Conservation (phyloP, 2,329 filamentous ascomycete genomes). For the Cercospora beticola region DNA sequence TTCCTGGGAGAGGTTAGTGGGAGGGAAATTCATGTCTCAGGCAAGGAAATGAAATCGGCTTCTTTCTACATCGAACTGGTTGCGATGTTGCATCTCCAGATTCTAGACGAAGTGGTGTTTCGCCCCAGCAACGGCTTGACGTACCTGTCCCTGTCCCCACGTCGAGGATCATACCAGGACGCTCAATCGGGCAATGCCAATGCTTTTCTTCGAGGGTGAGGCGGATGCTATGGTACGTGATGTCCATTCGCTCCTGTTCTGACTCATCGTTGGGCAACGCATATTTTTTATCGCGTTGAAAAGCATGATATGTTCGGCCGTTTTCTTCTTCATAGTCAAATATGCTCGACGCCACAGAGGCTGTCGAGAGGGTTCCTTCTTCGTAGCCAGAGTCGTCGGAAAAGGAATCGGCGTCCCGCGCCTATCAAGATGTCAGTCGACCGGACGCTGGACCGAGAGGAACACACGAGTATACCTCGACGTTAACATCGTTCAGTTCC, state of each 20-base stretch:
- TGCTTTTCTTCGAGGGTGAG: constrained; percentile 30
- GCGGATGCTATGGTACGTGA: constrained; percentile 29
- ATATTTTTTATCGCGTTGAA: constrained; percentile 34
- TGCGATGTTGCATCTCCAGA: background rate
- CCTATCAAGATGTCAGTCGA: background rate
- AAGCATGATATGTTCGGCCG: constrained; percentile 28
- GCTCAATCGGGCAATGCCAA: constrained; percentile 26
- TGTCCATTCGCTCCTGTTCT: constrained; percentile 34
- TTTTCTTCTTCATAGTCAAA: constrained; percentile 28
- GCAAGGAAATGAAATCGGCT: background rate
- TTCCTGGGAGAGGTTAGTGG: background rate
- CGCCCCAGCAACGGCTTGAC: background rate
- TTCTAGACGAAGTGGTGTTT: background rate
- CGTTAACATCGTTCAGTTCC: constrained; percentile 22
- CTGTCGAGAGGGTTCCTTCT: constrained; percentile 31
- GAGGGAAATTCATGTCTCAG: background rate
- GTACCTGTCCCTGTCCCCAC: constrained; percentile 49
- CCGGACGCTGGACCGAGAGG: background rate
- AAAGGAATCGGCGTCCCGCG: constrained; percentile 19
- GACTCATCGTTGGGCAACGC: constrained; percentile 33
- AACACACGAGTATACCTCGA: constrained; percentile 8
- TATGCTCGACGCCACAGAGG: constrained; percentile 37
- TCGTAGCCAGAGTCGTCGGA: constrained; percentile 27
- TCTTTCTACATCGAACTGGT: background rate
- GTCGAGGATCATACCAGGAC: constrained; percentile 47